Evolutionary conservation across 192 early-diverging fungal species (phyloP), one percentile per base, ranked within the genome.

Genomic region (Physocladia obscura): DNA sequence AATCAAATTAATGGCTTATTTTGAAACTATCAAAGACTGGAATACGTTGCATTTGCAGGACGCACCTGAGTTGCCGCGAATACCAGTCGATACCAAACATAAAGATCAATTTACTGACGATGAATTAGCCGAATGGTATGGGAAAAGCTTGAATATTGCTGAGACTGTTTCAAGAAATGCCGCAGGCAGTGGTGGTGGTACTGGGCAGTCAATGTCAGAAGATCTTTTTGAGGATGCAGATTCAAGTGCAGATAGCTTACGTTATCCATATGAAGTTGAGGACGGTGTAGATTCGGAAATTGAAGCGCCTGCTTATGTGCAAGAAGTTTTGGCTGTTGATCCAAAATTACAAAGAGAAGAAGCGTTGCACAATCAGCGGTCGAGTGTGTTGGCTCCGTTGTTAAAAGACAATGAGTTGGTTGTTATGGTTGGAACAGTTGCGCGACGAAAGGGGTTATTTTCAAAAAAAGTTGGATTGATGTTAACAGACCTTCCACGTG

Each of bases 1-100:
- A 26, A 72, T 98, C 47, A 91, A 92, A 63, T 69, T 61, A 4
- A 90, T 93, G 47, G 69, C 88, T 19, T 96, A 93, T 65, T 96
- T 96, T 57, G 49, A 82, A 0, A 88, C 81, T 22, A 80, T 94
- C 39, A 71, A 84, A 17, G 57, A 58, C 11, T 94, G 92, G 92
- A 75, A 81, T 6, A 52, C 62, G 0, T 38, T 94, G 26, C 87
- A 85, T 75, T 60, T 76, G 4, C 70, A 63, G 22, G 79, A 77
- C 11, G 87, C 89, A 24, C 87, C 86, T 30, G 30, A 29, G 29
- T 27, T 49, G 55, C 72, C 54, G 1, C 4, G 22, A 11, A 44
- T 24, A 0, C 19, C 27, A 24, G 31, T 19, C 0, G 17, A 40
- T 35, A 30, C 27, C 5, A 26, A 21, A 3, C 39, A 61, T 1